These are phyloP conservation scores for Lathyrus oleraceus DNA, from an alignment of 306 rosid genomes.

Conservation along the genomic window DNA sequence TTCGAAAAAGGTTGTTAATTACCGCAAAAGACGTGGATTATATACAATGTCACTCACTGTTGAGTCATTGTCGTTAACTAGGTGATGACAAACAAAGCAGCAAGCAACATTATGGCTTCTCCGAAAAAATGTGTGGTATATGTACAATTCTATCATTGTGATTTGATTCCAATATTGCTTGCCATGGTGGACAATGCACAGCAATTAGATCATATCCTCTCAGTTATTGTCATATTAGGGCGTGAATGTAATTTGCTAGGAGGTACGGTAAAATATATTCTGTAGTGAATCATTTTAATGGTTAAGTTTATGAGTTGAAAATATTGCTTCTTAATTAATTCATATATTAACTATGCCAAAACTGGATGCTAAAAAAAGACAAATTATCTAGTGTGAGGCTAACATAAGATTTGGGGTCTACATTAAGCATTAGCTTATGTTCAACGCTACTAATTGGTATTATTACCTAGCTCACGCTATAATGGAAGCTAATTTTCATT, in stretches of 20 bases:
- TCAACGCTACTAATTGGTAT: no score
- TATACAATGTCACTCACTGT: constrained; percentile 6
- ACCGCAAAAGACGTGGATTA: not conserved
- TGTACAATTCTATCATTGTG: constrained; percentile 12
- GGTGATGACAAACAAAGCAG: constrained; percentile 31
- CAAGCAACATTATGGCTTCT: constrained; percentile 38
- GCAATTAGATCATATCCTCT: constrained; percentile 4
- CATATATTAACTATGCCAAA: no score
- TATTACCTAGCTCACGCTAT: no score
- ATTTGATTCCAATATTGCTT: constrained; percentile 34
- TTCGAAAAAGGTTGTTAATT: not conserved
- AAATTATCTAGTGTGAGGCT: no score
- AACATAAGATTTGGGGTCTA: no score
- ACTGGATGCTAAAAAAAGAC: no score
- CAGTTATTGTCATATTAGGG: constrained; percentile 18
- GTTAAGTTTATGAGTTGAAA: no score
- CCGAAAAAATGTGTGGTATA: constrained; percentile 32
- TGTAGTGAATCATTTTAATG: not conserved
- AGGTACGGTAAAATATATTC: not conserved
- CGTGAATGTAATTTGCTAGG: not conserved
- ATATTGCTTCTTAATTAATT: no score
- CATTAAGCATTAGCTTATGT: no score
- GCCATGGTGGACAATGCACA: constrained; percentile 1
- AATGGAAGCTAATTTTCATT: no score
- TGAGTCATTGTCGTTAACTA: constrained; percentile 38